phyloP scores from a whole-genome alignment of 495 filamentous ascomycete species.

The Penicillium diatomitis region DNA sequence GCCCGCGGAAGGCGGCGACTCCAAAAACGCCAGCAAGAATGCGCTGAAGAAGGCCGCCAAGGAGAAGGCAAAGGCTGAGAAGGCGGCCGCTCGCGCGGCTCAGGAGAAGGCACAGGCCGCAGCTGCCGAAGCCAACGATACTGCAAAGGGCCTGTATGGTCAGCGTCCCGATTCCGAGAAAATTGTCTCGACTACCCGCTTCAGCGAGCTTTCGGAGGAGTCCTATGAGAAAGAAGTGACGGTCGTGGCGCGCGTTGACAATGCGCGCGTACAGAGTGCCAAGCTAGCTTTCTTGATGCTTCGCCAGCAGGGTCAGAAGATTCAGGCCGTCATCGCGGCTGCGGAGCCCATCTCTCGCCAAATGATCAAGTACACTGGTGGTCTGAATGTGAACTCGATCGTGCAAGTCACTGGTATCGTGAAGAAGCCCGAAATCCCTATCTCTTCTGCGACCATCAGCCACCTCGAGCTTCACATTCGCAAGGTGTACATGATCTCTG shows the following conservation, averaged over 20 bases:
- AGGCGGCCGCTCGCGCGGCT: constrained; percentile 45
- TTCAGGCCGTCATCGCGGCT: constrained; percentile 69
- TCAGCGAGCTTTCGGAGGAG: constrained; percentile 42
- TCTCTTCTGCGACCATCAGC: constrained; percentile 69
- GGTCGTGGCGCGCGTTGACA: constrained; percentile 79
- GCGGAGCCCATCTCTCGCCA: constrained; percentile 48
- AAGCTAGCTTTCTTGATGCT: constrained; percentile 91
- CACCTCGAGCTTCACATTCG: constrained; percentile 73
- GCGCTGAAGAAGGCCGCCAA: constrained; percentile 60
- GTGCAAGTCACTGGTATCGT: constrained; percentile 71
- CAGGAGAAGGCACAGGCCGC: constrained; percentile 43
- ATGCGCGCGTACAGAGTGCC: constrained; percentile 75
- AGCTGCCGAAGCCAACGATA: constrained; percentile 52
- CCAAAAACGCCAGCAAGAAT: constrained; percentile 48
- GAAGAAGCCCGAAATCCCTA: constrained; percentile 61
- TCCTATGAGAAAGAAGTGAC: constrained; percentile 66
- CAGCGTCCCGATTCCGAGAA: constrained; percentile 33
- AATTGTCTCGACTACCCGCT: constrained; percentile 23
- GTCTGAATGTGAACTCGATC: constrained; percentile 68
- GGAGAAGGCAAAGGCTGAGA: constrained; percentile 59
- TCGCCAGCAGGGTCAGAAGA: constrained; percentile 67
- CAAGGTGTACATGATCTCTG: constrained; percentile 66
- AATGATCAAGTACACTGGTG: constrained; percentile 85
- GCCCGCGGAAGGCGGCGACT: constrained; percentile 29
- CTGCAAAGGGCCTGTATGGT: constrained; percentile 63